A percentile compares a stretch with the other conserved stretches of the same genome.
Evolutionary conservation across 805 yeast species (phyloP).

Genomic region (Groenewaldozyma salmanticensis): DNA sequence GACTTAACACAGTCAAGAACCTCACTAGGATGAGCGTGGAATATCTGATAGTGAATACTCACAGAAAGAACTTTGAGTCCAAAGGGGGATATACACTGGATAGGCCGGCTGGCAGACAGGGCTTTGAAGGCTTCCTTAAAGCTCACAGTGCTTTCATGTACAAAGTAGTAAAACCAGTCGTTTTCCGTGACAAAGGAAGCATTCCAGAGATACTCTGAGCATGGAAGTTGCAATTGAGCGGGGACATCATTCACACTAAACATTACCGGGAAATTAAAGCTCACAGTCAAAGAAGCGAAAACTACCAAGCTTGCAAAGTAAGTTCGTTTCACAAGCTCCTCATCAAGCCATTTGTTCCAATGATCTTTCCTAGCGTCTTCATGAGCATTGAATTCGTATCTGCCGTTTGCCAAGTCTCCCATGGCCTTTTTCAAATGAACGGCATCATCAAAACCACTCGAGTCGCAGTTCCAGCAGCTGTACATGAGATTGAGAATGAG

Average conservation of each 20-base stretch:
- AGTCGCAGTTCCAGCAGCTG: slow-evolving; percentile 26
- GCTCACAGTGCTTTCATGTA: slow-evolving; percentile 3
- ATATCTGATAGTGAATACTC: neutral
- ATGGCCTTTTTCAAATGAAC: slow-evolving; percentile 13
- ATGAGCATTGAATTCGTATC: slow-evolving; percentile 1
- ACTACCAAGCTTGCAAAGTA: slow-evolving; percentile 23
- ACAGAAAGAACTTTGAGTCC: neutral
- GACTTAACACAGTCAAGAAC: neutral
- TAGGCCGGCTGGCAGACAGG: neutral
- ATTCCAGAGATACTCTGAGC: slow-evolving; percentile 26
- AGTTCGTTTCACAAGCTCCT: slow-evolving; percentile 23
- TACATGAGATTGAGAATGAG: slow-evolving; percentile 20
- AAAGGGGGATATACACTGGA: neutral
- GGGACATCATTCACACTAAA: slow-evolving; percentile 12
- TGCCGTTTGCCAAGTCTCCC: neutral
- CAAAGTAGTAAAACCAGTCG: slow-evolving; percentile 16
- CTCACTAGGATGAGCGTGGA: neutral
- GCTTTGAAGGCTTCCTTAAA: slow-evolving; percentile 3
- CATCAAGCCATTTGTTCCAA: slow-evolving; percentile 23
- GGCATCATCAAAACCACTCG: slow-evolving; percentile 19
- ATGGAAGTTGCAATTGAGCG: slow-evolving; percentile 21
- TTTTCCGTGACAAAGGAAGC: slow-evolving; percentile 15
- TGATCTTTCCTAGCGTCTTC: slow-evolving; percentile 1
- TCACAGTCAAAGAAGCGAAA: slow-evolving; percentile 21
- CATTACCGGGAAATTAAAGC: slow-evolving; percentile 22